Evolutionary conservation across 345 rosid species (phyloP).

Genomic region (Citrus glauca): DNA sequence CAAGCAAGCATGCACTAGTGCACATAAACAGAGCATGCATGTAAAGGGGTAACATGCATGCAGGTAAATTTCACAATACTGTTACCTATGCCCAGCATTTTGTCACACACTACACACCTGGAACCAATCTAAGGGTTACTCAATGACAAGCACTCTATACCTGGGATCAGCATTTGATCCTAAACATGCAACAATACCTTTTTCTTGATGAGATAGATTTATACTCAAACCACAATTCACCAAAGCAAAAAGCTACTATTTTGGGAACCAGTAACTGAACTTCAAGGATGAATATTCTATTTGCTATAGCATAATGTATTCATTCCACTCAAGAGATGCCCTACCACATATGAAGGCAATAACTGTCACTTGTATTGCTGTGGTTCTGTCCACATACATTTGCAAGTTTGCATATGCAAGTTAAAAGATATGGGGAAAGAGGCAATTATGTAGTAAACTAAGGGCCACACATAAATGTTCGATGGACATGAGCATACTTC

Average conservation of each 20-base stretch:
- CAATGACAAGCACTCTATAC: not conserved
- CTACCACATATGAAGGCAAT: not conserved
- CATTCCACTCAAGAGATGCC: not conserved
- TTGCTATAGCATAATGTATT: not conserved
- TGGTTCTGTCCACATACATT: not conserved
- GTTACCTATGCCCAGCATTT: not conserved
- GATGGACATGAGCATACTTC: constrained; percentile 46
- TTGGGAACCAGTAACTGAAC: not conserved
- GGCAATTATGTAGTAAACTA: not conserved
- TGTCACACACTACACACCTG: not conserved
- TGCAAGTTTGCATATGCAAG: not conserved
- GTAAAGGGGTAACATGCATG: not conserved
- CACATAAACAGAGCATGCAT: not conserved
- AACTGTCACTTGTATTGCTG: not conserved
- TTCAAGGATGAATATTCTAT: not conserved
- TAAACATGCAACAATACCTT: not conserved
- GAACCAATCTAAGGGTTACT: not conserved
- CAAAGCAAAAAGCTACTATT: not conserved
- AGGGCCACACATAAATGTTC: constrained; percentile 1
- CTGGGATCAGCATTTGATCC: not conserved
- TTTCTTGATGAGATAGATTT: not conserved
- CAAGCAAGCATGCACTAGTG: not conserved
- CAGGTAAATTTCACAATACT: not conserved
- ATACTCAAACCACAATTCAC: not conserved
- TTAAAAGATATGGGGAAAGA: not conserved